These are phyloP conservation scores for Sugiyamaella boreocaroliniensis DNA, from an alignment of 805 yeast species.

Conservation along the genomic window DNA sequence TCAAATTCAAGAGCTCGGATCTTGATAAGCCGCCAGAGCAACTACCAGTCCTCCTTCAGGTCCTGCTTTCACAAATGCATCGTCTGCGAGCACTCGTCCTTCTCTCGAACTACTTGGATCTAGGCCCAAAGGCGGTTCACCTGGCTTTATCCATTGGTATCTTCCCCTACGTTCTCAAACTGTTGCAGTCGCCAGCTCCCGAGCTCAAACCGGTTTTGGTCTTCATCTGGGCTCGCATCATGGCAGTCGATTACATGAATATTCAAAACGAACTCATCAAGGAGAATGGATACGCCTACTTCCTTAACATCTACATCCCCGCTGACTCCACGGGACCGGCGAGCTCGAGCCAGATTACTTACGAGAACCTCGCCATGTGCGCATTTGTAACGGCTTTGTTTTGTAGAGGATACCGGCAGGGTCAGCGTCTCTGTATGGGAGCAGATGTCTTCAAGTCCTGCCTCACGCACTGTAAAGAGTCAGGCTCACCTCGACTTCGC, in stretches of 20 bases:
- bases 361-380: slow-evolving; percentile 92
- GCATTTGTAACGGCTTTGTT: slow-evolving; percentile 83
- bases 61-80: slow-evolving; percentile 87
- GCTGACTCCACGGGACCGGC: slow-evolving; percentile 22
- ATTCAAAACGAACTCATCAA: slow-evolving; percentile 90
- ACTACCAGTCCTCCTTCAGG: slow-evolving; percentile 88
- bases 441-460: slow-evolving; percentile 59
- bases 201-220: slow-evolving; percentile 90
- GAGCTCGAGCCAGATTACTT: slow-evolving; percentile 43
- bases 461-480: slow-evolving; percentile 53
- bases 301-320: slow-evolving; percentile 64
- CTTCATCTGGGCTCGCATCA: slow-evolving; percentile 95
- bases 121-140: slow-evolving; percentile 98
- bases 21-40: slow-evolving; percentile 89
- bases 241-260: slow-evolving; percentile 87
- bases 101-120: slow-evolving; percentile 76
- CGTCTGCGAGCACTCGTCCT: slow-evolving; percentile 81
- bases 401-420: slow-evolving; percentile 69
- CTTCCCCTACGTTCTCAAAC: slow-evolving; percentile 86
- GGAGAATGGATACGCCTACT: slow-evolving; percentile 85
- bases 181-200: slow-evolving; percentile 90
- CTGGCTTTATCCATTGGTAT: slow-evolving; percentile 89
- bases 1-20: slow-evolving; percentile 73
- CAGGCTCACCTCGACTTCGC: slow-evolving; percentile 78
- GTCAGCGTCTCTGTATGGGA: slow-evolving; percentile 73